Percentiles rank a stretch among this genome's conserved stretches.
phyloP scores from a whole-genome alignment of 768 basidiomycete species.

The Russula sp. region DNA sequence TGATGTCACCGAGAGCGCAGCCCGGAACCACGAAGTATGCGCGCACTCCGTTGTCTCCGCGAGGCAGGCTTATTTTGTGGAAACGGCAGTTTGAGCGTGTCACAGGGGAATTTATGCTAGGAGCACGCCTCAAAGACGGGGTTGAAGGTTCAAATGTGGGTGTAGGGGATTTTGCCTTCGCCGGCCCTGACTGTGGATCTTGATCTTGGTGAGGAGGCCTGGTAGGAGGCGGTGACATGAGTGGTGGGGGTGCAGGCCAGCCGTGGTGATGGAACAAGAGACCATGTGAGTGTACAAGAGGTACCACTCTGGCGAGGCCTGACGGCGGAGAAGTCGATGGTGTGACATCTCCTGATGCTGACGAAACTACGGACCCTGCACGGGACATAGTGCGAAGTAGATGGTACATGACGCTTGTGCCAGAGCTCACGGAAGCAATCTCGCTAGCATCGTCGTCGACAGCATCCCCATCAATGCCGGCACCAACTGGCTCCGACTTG shows the following conservation, averaged over 20 bases:
- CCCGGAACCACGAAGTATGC: slow-evolving; percentile 65
- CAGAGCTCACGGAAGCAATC: slow-evolving; percentile 33
- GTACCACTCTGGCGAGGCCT: slow-evolving; percentile 12
- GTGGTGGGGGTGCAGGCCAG: slow-evolving; percentile 16
- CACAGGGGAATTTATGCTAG: slow-evolving; percentile 40
- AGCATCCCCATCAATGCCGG: slow-evolving; percentile 18
- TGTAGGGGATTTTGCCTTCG: slow-evolving; percentile 9
- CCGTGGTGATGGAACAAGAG: slow-evolving; percentile 30
- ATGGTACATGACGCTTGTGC: slow-evolving; percentile 35
- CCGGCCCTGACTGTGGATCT: slow-evolving; percentile 17
- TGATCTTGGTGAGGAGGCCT: not conserved
- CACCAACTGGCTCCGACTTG: not conserved
- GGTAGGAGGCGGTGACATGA: slow-evolving; percentile 3
- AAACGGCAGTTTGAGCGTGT: slow-evolving; percentile 68
- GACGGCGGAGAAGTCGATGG: slow-evolving; percentile 27
- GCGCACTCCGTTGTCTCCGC: slow-evolving; percentile 45
- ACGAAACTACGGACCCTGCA: slow-evolving; percentile 45
- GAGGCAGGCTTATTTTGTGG: slow-evolving; percentile 59
- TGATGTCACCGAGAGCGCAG: slow-evolving; percentile 52
- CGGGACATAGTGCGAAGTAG: slow-evolving; percentile 32
- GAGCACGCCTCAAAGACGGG: slow-evolving; percentile 13
- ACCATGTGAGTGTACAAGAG: slow-evolving; percentile 29
- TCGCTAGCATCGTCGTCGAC: slow-evolving; percentile 26
- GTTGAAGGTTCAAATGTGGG: not conserved
- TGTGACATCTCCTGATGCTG: slow-evolving; percentile 24